Base-by-base conservation (phyloP, 2,329 filamentous ascomycete genomes). In the Cucurbitaria berberidis region DNA sequence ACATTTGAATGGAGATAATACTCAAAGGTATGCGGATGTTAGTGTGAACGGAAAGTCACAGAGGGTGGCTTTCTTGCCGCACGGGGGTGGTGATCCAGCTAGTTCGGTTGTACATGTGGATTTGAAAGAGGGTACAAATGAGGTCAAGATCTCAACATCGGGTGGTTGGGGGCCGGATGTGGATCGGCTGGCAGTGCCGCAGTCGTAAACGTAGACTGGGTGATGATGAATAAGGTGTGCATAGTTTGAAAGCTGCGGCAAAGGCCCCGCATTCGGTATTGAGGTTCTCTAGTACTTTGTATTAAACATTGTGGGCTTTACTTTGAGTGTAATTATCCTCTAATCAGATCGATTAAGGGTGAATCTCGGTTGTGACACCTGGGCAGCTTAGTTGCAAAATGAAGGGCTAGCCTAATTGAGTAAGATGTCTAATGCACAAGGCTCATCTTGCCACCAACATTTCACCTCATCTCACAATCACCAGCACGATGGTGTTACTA, bases 21-120 rank as follows among this genome's bases (percentile, higher is more conserved):
- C 66, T 0, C 78, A 84, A 57, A 70, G 86, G 22, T 82, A 80
- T 64, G 84, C 82, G 0, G 77, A 78, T 34, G 81, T 87, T 1
- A 74, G 72, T 2, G 84, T 88, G 2, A 87, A 88, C 55, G 84
- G 82, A 0, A 76, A 76, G 27, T 64, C 66, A 0, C 76, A 83
- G 62, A 76, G 74, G 15, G 57, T 86, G 2, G 83, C 85, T 0
- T 88, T 88, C 54, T 56, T 86, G 45, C 82, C 82, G 0, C 78
- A 79, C 0, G 71, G 68, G 1, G 75, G 76, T 34, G 78, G 78
- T 0, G 76, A 79, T 4, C 78, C 80, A 0, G 78, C 71, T 0
- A 80, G 73, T 13, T 82, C 81, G 48, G 74, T 77, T 1, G 59
- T 86, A 53, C 77, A 83, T 54, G 77, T 74, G 1, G 72, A 81